Evolutionary conservation across 2,329 filamentous ascomycete genomes (phyloP), one percentile per base, ranked within the genome.

Genomic region (Thielaviopsis ethacetica): DNA sequence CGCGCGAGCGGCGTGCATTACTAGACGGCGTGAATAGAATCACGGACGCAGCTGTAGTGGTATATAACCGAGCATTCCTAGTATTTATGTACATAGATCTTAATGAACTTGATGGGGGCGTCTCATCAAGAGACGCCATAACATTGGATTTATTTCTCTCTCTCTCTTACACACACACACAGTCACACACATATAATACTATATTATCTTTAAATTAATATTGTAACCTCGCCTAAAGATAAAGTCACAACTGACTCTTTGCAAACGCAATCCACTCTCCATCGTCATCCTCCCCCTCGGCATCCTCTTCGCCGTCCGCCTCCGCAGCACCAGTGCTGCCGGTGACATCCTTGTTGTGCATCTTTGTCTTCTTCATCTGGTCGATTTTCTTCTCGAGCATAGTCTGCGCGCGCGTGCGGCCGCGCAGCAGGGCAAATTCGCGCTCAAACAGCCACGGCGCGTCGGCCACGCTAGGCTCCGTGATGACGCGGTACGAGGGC

Each of bases 1-100:
- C 65, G 68, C 57, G 64, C 65, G 17, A 34, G 38, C 50, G 51
- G 56, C 34, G 27, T 55, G 26, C 55, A 58, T 53, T 58, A 61
- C 30, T 61, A 54, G 15, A 41, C 15, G 38, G 15, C 38, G 26
- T 4, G 4, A 9, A 9, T 27, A 9, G 26, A 27, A 27, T 4
- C 4, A 27, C n/a, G n/a, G n/a, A n/a, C n/a, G n/a, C n/a, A n/a
- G n/a, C n/a, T n/a, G n/a, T 9, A 9, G 4, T 27, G 26, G 26
- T 9, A 27, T 27, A 9, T 27, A 27, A 27, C 26, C 26, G 26
- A 27, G 26, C 26, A 27, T 27, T 27, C 9, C 9, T 4, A 4
- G 26, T 27, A 27, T 27, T 4, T 27, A 27, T 9, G n/a, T 27
- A 4, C 26, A 27, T 27, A 27, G 26, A 27, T 27, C 26, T 27